Percentiles rank a stretch among this genome's conserved stretches.
These are phyloP conservation scores for Pseudocercospora eumusae DNA, from an alignment of 2,329 filamentous ascomycete genomes.

Conservation along the genomic window DNA sequence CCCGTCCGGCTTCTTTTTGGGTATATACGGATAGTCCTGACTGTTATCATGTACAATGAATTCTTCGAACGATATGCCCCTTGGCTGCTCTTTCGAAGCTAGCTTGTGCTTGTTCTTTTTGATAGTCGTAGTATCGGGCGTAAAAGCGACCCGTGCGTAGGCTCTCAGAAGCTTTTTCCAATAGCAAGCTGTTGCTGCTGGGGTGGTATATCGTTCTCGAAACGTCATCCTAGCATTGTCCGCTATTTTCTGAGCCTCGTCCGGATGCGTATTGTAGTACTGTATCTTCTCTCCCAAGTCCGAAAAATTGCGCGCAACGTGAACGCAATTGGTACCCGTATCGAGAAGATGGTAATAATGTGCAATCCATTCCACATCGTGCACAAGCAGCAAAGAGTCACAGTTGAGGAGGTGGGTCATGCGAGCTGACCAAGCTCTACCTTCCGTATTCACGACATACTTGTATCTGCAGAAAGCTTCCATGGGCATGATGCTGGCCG, in stretches of 20 bases:
- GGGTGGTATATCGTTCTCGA: constrained; percentile 32
- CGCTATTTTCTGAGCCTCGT: constrained; percentile 29
- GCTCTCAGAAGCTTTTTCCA: constrained; percentile 32
- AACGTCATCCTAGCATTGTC: constrained; percentile 25
- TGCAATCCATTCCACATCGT: constrained; percentile 35
- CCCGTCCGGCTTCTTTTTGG: background rate
- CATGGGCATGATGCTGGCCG: constrained; percentile 26
- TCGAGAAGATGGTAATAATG: constrained; percentile 34
- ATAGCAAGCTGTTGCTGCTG: constrained; percentile 38
- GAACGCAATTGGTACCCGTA: constrained; percentile 31
- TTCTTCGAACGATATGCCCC: constrained; percentile 32
- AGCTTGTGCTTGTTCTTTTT: constrained; percentile 20
- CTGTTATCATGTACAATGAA: constrained; percentile 28
- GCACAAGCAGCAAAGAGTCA: constrained; percentile 31
- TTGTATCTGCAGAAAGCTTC: constrained; percentile 35
- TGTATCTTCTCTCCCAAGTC: constrained; percentile 33
- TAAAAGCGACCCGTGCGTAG: constrained; percentile 32
- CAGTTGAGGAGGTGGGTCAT: constrained; percentile 38
- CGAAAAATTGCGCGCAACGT: constrained; percentile 29
- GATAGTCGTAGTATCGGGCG: constrained; percentile 20
- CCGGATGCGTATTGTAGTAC: constrained; percentile 27
- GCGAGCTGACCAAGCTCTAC: constrained; percentile 33
- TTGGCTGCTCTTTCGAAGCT: constrained; percentile 18
- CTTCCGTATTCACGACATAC: constrained; percentile 37
- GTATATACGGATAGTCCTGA: constrained; percentile 21